Base-by-base conservation (phyloP, 805 yeast genomes). In the Candida sakaeoensis region DNA sequence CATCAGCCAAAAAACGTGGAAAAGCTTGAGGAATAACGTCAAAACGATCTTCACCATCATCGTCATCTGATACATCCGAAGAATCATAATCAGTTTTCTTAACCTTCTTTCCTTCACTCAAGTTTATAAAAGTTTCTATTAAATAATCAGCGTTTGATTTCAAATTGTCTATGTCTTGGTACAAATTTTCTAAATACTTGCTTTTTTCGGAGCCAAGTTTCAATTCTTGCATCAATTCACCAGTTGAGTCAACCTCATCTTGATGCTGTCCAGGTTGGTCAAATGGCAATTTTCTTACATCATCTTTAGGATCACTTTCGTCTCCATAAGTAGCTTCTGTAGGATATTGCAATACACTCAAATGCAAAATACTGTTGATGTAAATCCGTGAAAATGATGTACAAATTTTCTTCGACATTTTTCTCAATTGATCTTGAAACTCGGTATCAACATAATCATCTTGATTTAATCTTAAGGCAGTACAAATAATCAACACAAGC, bases 1-100 rank as follows among this genome's bases (percentile, higher is more conserved):
- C 77, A 21, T 79, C 79, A 30, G 73, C 68, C 14, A 85, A 60
- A 50, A 84, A 81, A 43, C 93, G 68, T 7, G 93, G 89, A 47
- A 80, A 77, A 2, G 80, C 62, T 53, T 82, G 83, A 0, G 91
- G 93, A 25, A 82, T 45, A 12, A 60, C 37, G 35, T 66, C 59
- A 44, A 50, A 58, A 16, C 72, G 45, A 24, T 62, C 66, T 37
- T 58, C 62, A 5, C 69, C 57, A 25, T 52, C 59, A 21, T 53
- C 56, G 16, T 53, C 56, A n/a, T 61, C 68, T 0, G 68, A 59
- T 5, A 51, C 56, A 42, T 65, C 72, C 2, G 70, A 60, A 3
- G 59, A 57, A 44, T 65, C 66, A 45, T 68, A 68, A 42, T 68
- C 73, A 2, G 58, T 51, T 3, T 46, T 40, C 24, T 49, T 50